These are phyloP conservation scores for Macaranga tanarius DNA, from an alignment of 441 rosid genomes.

Conservation along the genomic window DNA sequence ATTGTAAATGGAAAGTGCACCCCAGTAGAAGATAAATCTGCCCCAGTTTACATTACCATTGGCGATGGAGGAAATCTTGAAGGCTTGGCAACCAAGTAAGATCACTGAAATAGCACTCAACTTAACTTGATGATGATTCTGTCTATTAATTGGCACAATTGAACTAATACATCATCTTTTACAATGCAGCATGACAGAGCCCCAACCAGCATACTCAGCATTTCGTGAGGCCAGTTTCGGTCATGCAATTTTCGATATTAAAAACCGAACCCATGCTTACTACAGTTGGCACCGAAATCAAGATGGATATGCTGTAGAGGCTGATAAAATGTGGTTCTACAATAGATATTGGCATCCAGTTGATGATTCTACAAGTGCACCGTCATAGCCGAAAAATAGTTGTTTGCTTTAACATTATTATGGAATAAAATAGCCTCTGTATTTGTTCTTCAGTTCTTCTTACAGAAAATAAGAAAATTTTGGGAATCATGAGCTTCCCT, in stretches of 20 bases:
- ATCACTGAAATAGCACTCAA: neutral
- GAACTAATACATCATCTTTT: neutral
- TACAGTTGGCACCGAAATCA: slow-evolving; percentile 83
- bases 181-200: slow-evolving; percentile 68
- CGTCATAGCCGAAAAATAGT: neutral
- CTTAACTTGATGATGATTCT: neutral
- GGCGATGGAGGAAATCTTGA: slow-evolving; percentile 89
- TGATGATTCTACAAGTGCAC: slow-evolving; percentile 41
- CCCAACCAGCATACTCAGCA: slow-evolving; percentile 83
- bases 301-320: slow-evolving; percentile 71
- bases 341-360: slow-evolving; percentile 62
- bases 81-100: slow-evolving; percentile 73
- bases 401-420: no score
- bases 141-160: neutral
- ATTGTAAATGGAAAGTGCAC: slow-evolving; percentile 51
- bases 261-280: slow-evolving; percentile 71
- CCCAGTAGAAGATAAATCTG: slow-evolving; percentile 62
- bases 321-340: slow-evolving; percentile 70
- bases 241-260: slow-evolving; percentile 63
- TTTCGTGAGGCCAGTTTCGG: slow-evolving; percentile 86
- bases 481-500: neutral
- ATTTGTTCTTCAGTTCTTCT: neutral
- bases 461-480: no score
- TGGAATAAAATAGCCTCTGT: neutral
- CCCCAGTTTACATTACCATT: slow-evolving; percentile 77